Base-by-base conservation (phyloP, 164 flowering plant species). In the Saururus chinensis region DNA sequence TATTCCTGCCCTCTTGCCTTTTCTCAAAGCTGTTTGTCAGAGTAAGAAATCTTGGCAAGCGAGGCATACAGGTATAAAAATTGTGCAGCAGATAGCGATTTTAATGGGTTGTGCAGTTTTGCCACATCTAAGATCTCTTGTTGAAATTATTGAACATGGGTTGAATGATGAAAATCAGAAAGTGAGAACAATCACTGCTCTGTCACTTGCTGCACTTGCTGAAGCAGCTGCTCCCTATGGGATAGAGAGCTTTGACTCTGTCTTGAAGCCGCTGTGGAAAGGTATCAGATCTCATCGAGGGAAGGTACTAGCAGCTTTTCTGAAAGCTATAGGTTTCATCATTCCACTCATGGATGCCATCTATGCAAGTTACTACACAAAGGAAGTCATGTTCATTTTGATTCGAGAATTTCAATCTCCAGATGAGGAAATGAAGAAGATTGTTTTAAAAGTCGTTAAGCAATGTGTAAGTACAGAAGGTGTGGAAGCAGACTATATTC, bases 31-130 rank as follows among this genome's bases (percentile, higher is more conserved):
- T 58, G 97, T 93, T 21, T 93, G 97, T 74, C 99, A 93, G 76
- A 93, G 99, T 76, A 93, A 90, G 81, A 93, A 93, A 61, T 91
- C 99, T 17, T 90, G 99, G 99, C 99, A 93, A 74, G 99, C 99
- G 56, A 82, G 96, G 54, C 99, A 93, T 75, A 93, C 99, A 8
- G 99, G 97, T 26, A 90, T 93, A 60, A 90, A 90, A 77, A 90
- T 90, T 68, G 97, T 90, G 35, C 97, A 90, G 78, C 97, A 93
- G 80, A 93, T 93, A 71, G 99, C 99, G 21, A 93, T 93, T 67
- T 76, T 93, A 59, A 93, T 90, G 57, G 99, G 99, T 3, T 93
- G 99, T 78, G 99, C 96, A 57, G 99, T 93, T 37, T 87, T 93
- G 66, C 97, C 99, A 7, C 96, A 90, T 67, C 66, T 93, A 66